Evolutionary conservation across 148 eudicot genomes (phyloP).

Genomic region (Chenopodium berlandieri): DNA sequence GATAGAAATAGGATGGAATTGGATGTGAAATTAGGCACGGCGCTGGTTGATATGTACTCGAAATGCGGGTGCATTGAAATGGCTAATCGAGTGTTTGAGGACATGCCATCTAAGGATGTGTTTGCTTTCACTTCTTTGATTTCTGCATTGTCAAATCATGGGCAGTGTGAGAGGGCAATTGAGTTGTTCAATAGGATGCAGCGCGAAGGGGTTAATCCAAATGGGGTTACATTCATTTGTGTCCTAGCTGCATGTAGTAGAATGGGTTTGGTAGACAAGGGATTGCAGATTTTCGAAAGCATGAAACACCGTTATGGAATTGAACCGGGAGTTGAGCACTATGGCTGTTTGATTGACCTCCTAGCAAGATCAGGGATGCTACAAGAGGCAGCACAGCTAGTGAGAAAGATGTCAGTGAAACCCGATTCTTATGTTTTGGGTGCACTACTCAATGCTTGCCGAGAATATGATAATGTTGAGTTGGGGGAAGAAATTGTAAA

Average conservation of each 20-base stretch:
- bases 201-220: constrained; percentile 47
- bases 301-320: constrained; percentile 48
- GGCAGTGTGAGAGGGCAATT: constrained; percentile 44
- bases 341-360: constrained; percentile 70
- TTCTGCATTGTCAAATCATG: constrained; percentile 65
- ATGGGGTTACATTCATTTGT: constrained; percentile 55
- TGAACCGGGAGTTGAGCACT: constrained; percentile 55
- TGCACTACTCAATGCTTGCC: constrained; percentile 61
- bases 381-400: constrained; percentile 47
- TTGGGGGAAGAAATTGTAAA: constrained; percentile 45
- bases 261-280: constrained; percentile 58
- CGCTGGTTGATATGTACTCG: constrained; percentile 73
- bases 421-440: constrained; percentile 60
- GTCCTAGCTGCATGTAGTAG: constrained; percentile 56
- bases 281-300: constrained; percentile 48
- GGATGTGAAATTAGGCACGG: constrained; percentile 55
- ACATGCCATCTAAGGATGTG: constrained; percentile 46
- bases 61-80: constrained; percentile 68
- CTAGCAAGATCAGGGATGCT: constrained; percentile 61
- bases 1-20: constrained; percentile 39
- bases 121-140: constrained; percentile 63
- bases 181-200: constrained; percentile 52
- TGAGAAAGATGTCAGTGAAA: constrained; percentile 45
- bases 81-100: constrained; percentile 51
- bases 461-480: constrained; percentile 46